A percentile compares a stretch with the other conserved stretches of the same genome.
phyloP scores from a whole-genome alignment of 768 basidiomycete species.

The Crassisporium funariophilum region DNA sequence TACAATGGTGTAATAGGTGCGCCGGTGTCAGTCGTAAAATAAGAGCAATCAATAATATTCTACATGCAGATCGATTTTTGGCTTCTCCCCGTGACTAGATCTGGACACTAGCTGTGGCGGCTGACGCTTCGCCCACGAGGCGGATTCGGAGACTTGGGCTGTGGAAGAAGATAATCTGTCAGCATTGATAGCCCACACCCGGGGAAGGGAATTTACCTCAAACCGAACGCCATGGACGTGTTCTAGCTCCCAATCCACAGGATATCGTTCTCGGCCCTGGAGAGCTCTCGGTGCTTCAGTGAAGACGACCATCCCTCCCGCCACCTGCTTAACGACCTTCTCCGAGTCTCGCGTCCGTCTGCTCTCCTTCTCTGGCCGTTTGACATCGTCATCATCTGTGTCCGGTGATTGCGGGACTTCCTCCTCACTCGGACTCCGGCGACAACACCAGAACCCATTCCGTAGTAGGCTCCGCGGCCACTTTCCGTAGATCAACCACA shows the following conservation, averaged over 20 bases:
- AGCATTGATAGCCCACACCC: neutral
- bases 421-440: slow-evolving; percentile 9
- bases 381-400: neutral
- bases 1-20: no score
- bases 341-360: slow-evolving; percentile 21
- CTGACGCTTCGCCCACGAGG: neutral
- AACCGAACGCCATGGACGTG: slow-evolving; percentile 23
- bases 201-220: slow-evolving; percentile 22
- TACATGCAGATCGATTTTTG: no score
- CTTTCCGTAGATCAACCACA: slow-evolving; percentile 39
- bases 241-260: slow-evolving; percentile 28
- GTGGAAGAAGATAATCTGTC: neutral
- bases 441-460: slow-evolving; percentile 15
- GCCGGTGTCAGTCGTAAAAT: no score
- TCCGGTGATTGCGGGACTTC: neutral
- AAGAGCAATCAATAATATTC: no score
- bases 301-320: slow-evolving; percentile 29
- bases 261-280: slow-evolving; percentile 12
- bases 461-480: slow-evolving; percentile 34
- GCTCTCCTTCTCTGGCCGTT: slow-evolving; percentile 21
- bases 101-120: neutral
- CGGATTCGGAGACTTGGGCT: no score
- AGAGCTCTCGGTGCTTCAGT: slow-evolving; percentile 20
- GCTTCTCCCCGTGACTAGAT: neutral
- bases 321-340: slow-evolving; percentile 27